phyloP scores from a whole-genome alignment of 2,329 filamentous ascomycete genomes.

The Exophiala dermatitidis region DNA sequence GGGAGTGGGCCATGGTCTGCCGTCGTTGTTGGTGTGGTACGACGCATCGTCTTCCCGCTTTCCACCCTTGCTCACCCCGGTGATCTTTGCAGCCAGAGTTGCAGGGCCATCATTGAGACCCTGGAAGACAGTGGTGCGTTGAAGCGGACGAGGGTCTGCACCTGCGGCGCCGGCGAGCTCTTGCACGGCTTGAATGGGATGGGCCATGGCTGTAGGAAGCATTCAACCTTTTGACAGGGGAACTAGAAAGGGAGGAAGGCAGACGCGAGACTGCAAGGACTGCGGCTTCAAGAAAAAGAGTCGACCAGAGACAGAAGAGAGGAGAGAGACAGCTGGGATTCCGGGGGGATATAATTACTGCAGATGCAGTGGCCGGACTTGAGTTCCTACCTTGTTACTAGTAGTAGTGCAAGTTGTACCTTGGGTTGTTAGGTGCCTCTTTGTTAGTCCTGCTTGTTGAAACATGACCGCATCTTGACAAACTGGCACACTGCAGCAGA shows the following conservation, averaged over 20 bases:
- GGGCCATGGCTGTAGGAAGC: conserved; percentile 10
- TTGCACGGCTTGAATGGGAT: conserved; percentile 39
- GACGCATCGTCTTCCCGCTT: conserved; percentile 45
- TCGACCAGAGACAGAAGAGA: too few species aligned
- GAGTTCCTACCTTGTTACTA: too few species aligned
- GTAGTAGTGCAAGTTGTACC: too few species aligned
- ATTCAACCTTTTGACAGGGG: background rate
- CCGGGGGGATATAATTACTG: too few species aligned
- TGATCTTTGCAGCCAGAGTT: conserved; percentile 46
- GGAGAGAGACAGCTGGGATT: too few species aligned
- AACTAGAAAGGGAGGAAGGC: background rate
- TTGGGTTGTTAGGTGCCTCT: too few species aligned
- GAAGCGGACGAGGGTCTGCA: conserved; percentile 34
- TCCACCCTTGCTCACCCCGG: conserved; percentile 41
- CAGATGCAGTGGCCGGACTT: too few species aligned
- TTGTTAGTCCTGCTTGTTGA: too few species aligned
- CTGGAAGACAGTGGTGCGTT: conserved; percentile 30
- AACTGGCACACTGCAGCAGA: too few species aligned
- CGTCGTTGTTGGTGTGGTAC: conserved; percentile 52
- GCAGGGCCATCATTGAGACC: conserved; percentile 48
- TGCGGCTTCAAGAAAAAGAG: too few species aligned
- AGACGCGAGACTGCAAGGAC: too few species aligned
- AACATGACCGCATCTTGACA: too few species aligned
- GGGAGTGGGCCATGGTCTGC: conserved; percentile 46
- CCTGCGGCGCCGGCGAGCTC: conserved; percentile 37